Evolutionary conservation across 2,329 filamentous ascomycete genomes (phyloP), one percentile per base, ranked within the genome.

Genomic region (Pyricularia sp.): DNA sequence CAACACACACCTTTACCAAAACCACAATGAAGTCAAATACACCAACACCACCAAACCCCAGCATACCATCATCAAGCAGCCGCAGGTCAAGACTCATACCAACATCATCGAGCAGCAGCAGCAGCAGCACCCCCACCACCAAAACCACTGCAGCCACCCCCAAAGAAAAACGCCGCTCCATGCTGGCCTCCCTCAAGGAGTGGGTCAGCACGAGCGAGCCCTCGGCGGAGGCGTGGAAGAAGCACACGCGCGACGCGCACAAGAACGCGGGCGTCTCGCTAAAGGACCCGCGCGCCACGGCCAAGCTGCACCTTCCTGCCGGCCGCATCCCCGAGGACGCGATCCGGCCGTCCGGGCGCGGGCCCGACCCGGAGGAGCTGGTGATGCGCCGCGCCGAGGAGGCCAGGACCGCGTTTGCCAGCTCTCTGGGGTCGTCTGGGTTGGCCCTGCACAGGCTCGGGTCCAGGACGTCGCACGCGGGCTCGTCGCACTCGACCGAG

Each of bases 141-240:
- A 33, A n/a, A 20, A 14, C 17, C 42, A 50, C 42, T 0, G n/a
- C 42, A 17, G 6, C 42, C 14, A 17, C 42, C 42, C 17, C 42
- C 23, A 65, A 33, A 65, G 17, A 23, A 23, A 77, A 75, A 67
- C 76, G 50, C n/a, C 77, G 61, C 69, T 70, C 55, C 77, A 75
- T 82, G 80, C 69, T 83, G 26, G 75, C 75, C 7, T 79, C 81
- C 31, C 73, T 84, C 65, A 86, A 83, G 70, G 79, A 77, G 64
- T 86, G 84, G 84, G 73, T 85, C 9, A 78, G 78, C 1, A 78
- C 79, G 26, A 82, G 80, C 65, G 84, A 86, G 71, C 84, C 84
- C 12, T 85, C 84, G 0, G 77, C 78, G 1, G 81, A 83, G 64
- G 84, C 82, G 1, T 76, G 84, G 71, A 83, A 81, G 71, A 74